These are phyloP conservation scores for Plectranthus barbatus DNA, from an alignment of 257 asterid species.

Conservation along the genomic window DNA sequence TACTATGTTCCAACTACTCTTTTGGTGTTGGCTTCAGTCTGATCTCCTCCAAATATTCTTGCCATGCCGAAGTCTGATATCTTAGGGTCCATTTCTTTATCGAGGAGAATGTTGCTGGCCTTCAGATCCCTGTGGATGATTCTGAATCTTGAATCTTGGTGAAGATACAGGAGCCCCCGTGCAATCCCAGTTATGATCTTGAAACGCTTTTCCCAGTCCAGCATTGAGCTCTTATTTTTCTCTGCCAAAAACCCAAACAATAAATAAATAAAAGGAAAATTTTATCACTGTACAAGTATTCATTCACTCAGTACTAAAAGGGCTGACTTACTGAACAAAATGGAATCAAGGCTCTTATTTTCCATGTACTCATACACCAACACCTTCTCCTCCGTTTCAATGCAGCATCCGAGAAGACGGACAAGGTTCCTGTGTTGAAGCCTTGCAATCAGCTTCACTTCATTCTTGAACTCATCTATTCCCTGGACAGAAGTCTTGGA, in stretches of 20 bases:
- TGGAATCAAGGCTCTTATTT: too few relatives aligned
- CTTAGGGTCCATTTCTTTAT: conserved; percentile 57
- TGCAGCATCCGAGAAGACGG: too few relatives aligned
- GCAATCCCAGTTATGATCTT: conserved; percentile 62
- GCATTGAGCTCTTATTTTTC: conserved; percentile 38
- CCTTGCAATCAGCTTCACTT: conserved; percentile 57
- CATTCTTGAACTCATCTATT: too few relatives aligned
- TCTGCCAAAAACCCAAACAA: conserved; percentile 18
- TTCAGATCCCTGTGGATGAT: too few relatives aligned
- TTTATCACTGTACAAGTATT: too few relatives aligned
- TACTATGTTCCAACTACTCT: conserved; percentile 84
- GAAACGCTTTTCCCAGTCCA: conserved; percentile 58
- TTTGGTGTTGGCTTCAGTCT: conserved; percentile 66
- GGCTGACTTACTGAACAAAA: conserved; percentile 46
- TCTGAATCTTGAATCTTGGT: conserved; percentile 74
- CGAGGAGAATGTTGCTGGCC: too few relatives aligned
- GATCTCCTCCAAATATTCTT: conserved; percentile 67
- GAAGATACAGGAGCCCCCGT: conserved; percentile 66
- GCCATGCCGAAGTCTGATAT: too few relatives aligned
- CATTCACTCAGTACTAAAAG: too few relatives aligned
- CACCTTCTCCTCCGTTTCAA: conserved; percentile 62
- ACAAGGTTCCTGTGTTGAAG: conserved; percentile 74
- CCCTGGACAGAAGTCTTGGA: conserved; percentile 66
- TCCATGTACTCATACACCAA: conserved; percentile 62
- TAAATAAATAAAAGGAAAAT: not conserved